These are phyloP conservation scores for Lunasporangiospora selenospora DNA, from an alignment of 192 early-diverging fungal genomes.

Conservation along the genomic window DNA sequence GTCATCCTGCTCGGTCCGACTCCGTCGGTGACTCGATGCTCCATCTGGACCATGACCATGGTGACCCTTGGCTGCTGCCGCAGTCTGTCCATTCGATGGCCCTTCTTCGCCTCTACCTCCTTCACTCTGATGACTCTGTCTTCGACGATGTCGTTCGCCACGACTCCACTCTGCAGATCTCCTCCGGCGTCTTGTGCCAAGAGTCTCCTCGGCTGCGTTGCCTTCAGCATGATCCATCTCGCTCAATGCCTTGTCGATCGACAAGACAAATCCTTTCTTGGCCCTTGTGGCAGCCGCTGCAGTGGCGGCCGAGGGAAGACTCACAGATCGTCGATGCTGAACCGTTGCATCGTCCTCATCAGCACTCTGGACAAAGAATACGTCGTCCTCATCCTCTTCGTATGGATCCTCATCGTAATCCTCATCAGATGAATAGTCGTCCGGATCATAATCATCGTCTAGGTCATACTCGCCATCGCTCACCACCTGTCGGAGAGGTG, in stretches of 20 bases:
- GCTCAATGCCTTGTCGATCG: conserved; percentile 30
- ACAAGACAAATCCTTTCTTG: conserved; percentile 15
- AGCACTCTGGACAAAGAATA: neutral
- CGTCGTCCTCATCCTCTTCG: neutral
- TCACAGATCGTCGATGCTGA: too few relatives aligned
- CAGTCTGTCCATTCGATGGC: neutral
- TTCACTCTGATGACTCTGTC: conserved; percentile 39
- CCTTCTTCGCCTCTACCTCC: neutral
- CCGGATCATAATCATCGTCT: conserved; percentile 27
- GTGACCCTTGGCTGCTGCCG: neutral
- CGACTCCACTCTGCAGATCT: neutral
- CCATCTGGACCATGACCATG: neutral
- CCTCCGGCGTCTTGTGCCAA: neutral
- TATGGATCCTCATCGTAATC: conserved; percentile 18
- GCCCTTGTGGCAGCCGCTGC: neutral
- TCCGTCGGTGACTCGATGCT: conserved; percentile 18
- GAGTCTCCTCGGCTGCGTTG: neutral
- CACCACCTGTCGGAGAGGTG: conserved; percentile 43
- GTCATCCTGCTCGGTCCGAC: conserved; percentile 35
- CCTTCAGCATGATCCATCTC: neutral
- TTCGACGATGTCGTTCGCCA: conserved; percentile 13
- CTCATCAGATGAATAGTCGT: conserved; percentile 22
- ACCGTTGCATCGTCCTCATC: neutral
- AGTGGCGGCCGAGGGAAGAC: too few relatives aligned
- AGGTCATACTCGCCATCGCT: conserved; percentile 45